These are phyloP conservation scores for Gymnopus androsaceus DNA, from an alignment of 1,284 basidiomycete genomes.

Conservation along the genomic window DNA sequence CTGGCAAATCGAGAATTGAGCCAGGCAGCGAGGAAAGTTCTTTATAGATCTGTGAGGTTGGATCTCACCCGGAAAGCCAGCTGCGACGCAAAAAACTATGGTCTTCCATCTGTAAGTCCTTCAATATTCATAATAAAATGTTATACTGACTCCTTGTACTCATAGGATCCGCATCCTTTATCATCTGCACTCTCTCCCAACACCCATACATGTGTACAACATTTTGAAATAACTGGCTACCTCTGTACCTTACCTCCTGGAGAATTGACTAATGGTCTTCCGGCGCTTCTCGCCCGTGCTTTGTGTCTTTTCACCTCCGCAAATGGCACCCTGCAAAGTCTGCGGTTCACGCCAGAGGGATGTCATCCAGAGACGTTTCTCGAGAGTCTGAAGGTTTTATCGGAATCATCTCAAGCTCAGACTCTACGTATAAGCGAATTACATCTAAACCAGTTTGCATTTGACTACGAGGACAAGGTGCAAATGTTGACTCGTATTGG, in stretches of 20 bases:
- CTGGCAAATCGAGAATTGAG: slow-evolving; percentile 12
- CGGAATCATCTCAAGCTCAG: neutral
- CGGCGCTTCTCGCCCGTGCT: neutral
- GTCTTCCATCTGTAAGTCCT: neutral
- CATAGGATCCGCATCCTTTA: too few relatives aligned
- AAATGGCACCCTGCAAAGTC: neutral
- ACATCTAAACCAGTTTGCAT: slow-evolving; percentile 1
- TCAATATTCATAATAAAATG: neutral
- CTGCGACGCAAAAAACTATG: neutral
- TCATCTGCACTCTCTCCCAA: neutral
- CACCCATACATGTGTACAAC: neutral
- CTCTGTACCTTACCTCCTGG: neutral
- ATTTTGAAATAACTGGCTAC: neutral
- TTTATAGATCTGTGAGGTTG: slow-evolving; percentile 9
- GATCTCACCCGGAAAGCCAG: neutral
- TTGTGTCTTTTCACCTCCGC: slow-evolving; percentile 4
- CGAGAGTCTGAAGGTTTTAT: slow-evolving; percentile 1
- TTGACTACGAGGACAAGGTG: slow-evolving; percentile 8
- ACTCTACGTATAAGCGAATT: neutral
- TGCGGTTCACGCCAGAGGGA: neutral
- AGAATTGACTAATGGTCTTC: slow-evolving; percentile 2
- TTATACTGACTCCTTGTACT: neutral
- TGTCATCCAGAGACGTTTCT: neutral
- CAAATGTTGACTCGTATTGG: neutral
- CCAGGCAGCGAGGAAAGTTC: slow-evolving; percentile 4